These are phyloP conservation scores for Phytomonas sp. DNA, from an alignment of 208 protist genomes.

Conservation along the genomic window DNA sequence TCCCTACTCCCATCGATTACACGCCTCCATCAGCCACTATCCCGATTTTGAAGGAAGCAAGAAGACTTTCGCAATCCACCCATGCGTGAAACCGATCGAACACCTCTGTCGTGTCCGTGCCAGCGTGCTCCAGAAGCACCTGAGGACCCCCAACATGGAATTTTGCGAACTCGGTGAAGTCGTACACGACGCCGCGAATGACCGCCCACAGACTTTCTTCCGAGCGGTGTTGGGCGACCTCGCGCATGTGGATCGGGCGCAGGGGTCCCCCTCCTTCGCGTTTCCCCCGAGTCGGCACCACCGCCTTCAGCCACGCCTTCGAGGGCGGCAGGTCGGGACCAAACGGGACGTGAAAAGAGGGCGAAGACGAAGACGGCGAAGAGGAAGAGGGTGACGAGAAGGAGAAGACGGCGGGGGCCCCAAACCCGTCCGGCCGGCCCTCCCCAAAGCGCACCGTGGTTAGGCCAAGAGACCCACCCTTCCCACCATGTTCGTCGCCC, in stretches of 20 bases:
- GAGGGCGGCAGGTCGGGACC: too few relatives aligned
- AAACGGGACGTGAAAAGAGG: too few relatives aligned
- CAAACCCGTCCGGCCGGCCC: too few relatives aligned
- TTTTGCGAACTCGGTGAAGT: conserved; percentile 56
- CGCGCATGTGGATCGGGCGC: conserved; percentile 28
- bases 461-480: too few relatives aligned
- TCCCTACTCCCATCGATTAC: background rate
- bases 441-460: too few relatives aligned
- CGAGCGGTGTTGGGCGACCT: conserved; percentile 48
- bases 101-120: conserved; percentile 55
- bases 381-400: too few relatives aligned
- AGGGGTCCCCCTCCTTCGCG: background rate
- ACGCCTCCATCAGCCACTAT: background rate
- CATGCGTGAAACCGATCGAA: conserved; percentile 64
- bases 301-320: background rate
- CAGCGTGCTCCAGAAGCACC: conserved; percentile 47
- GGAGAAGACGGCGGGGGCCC: too few relatives aligned
- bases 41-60: background rate
- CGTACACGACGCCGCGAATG: conserved; percentile 61
- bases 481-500: too few relatives aligned
- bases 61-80: conserved; percentile 37
- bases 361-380: too few relatives aligned
- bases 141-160: conserved; percentile 65
- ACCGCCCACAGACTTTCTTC: conserved; percentile 72
- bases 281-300: background rate